These are phyloP conservation scores for Wickerhamiella infanticola DNA, from an alignment of 1,139 yeast genomes.

Conservation along the genomic window DNA sequence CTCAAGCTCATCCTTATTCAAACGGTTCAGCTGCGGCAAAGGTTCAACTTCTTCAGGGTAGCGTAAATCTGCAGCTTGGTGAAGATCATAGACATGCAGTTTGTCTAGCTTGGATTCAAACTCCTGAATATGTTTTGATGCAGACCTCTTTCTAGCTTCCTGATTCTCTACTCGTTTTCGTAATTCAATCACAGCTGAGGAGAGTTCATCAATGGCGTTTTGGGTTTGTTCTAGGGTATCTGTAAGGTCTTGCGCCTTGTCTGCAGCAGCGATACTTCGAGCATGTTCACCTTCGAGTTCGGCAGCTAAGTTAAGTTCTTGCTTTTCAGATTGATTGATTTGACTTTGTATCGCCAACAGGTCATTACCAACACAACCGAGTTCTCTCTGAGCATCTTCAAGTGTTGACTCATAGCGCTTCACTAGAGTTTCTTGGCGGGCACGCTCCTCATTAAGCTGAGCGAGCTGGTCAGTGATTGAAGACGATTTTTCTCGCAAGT, in stretches of 20 bases:
- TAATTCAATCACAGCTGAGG: neutral
- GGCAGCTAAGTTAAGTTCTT: neutral
- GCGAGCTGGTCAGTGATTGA: constrained; percentile 20
- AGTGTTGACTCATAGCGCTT: neutral
- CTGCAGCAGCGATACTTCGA: constrained; percentile 23
- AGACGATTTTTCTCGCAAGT: constrained; percentile 53
- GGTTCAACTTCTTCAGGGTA: constrained; percentile 5
- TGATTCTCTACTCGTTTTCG: neutral
- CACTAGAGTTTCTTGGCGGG: constrained; percentile 21
- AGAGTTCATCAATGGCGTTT: neutral
- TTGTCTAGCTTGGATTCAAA: neutral
- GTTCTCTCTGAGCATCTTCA: neutral
- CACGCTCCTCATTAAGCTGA: constrained; percentile 15
- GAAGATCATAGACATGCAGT: neutral
- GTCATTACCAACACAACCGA: constrained; percentile 9
- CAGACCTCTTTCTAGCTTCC: neutral
- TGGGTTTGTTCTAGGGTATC: neutral
- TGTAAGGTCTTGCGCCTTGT: constrained; percentile 14
- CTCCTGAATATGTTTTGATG: neutral
- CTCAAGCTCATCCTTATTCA: constrained; percentile 40
- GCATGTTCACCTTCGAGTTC: constrained; percentile 3
- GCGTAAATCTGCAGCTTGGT: neutral
- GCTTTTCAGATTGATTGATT: neutral
- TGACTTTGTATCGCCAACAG: constrained; percentile 15
- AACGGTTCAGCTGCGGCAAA: constrained; percentile 23